Conservation (phyloP, 805 yeast genomes). For the Saccharomyces jurei region DNA sequence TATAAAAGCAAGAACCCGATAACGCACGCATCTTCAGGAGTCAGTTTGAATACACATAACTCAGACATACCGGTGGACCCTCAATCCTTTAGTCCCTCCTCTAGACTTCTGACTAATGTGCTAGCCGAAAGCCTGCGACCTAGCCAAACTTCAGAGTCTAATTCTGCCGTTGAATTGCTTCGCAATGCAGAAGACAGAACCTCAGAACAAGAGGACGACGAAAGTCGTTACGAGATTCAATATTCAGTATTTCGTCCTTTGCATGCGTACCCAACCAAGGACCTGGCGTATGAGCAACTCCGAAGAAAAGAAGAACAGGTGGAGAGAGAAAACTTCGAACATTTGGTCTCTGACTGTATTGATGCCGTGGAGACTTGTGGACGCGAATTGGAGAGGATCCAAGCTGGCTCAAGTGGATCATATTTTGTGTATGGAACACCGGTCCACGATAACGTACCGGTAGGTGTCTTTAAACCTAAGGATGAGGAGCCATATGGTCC, state of each 20-base stretch:
- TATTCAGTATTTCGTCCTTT: constrained; percentile 48
- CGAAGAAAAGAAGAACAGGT: background rate
- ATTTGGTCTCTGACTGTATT: constrained; percentile 36
- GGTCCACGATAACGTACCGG: constrained; percentile 21
- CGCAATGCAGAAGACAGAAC: background rate
- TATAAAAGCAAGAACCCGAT: background rate
- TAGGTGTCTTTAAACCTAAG: constrained; percentile 67
- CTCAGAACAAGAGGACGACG: background rate
- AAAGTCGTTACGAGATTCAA: constrained; percentile 37
- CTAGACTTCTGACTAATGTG: constrained; percentile 1
- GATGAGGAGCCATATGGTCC: constrained; percentile 81
- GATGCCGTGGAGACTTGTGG: constrained; percentile 38
- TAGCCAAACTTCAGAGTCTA: background rate
- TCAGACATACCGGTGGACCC: background rate
- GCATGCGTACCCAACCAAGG: constrained; percentile 20
- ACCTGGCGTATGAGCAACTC: constrained; percentile 7
- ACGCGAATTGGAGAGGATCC: constrained; percentile 44
- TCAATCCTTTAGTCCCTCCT: background rate
- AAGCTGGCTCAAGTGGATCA: constrained; percentile 64
- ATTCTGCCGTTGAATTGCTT: constrained; percentile 2
- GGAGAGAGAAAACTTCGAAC: constrained; percentile 5
- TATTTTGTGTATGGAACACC: constrained; percentile 43
- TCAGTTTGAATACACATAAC: background rate
- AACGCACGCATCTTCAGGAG: constrained; percentile 1
- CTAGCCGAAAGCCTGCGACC: background rate